A percentile compares a stretch with the other conserved stretches of the same genome.
Conservation (phyloP, 2,329 filamentous ascomycete genomes). For the Pseudopyricularia javanii region DNA sequence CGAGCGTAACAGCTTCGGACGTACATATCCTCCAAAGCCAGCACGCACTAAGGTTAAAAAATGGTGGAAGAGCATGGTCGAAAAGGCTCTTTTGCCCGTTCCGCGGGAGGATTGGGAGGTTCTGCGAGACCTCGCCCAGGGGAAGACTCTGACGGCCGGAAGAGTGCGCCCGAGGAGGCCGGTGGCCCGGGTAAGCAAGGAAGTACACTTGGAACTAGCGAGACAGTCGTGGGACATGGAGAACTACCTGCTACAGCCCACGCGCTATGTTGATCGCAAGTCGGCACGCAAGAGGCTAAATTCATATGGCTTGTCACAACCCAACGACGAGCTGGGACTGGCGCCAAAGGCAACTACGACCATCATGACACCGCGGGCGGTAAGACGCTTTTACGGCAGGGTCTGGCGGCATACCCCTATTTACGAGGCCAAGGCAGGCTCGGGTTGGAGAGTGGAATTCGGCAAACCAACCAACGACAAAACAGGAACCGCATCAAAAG, state of each 20-base stretch:
- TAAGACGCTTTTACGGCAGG: not conserved
- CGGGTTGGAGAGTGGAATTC: not conserved
- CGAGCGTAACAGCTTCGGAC: slow-evolving; percentile 35
- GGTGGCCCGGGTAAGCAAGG: slow-evolving; percentile 10
- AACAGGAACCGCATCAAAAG: not conserved
- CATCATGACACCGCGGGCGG: not conserved
- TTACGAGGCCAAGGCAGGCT: not conserved
- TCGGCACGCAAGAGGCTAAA: not conserved
- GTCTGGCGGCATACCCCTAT: not conserved
- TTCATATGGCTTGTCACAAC: not conserved
- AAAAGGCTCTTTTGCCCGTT: slow-evolving; percentile 42
- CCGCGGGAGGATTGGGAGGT: slow-evolving; percentile 41
- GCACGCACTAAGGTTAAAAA: slow-evolving; percentile 27
- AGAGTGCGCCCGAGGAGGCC: slow-evolving; percentile 22
- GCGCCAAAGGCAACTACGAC: not conserved
- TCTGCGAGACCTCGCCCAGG: slow-evolving; percentile 32
- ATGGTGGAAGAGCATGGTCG: slow-evolving; percentile 32
- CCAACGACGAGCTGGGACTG: slow-evolving; percentile 1
- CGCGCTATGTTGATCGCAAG: slow-evolving; percentile 2
- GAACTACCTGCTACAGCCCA: slow-evolving; percentile 1
- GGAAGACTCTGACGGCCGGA: slow-evolving; percentile 24
- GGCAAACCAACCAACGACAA: not conserved
- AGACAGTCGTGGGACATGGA: slow-evolving; percentile 2
- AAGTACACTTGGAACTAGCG: not conserved
- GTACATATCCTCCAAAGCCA: slow-evolving; percentile 24